Evolutionary conservation across 2,329 filamentous ascomycete species (phyloP).

Genomic region (Amesomyces nigricolor): DNA sequence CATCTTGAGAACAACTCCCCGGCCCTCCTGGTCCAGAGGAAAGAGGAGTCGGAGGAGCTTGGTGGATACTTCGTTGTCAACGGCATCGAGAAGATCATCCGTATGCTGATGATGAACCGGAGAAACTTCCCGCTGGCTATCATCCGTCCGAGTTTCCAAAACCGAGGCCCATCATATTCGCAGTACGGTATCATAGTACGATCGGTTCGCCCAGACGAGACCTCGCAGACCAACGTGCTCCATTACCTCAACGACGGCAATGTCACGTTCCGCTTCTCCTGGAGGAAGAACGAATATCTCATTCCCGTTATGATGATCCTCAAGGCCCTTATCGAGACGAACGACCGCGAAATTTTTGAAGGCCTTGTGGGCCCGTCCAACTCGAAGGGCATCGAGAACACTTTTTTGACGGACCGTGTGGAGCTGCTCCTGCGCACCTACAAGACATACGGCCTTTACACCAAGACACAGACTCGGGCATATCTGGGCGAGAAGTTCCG

Average conservation of each 20-base stretch:
- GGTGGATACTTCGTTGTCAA: conserved; percentile 98
- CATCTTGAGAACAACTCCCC: conserved; percentile 84
- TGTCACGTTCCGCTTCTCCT: conserved; percentile 94
- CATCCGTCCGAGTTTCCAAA: conserved; percentile 80
- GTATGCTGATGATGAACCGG: conserved; percentile 82
- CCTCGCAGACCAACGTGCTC: conserved; percentile 92
- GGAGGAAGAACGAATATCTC: conserved; percentile 96
- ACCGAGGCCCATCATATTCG: conserved; percentile 81
- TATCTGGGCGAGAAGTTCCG: conserved; percentile 90
- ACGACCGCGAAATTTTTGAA: conserved; percentile 93
- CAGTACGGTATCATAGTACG: conserved; percentile 86
- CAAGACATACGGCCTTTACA: conserved; percentile 83
- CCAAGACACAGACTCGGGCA: conserved; percentile 71
- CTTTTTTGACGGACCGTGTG: conserved; percentile 90
- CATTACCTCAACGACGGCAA: conserved; percentile 96
- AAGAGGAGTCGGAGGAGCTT: conserved; percentile 93
- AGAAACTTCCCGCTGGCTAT: conserved; percentile 96
- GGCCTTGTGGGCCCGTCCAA: conserved; percentile 74
- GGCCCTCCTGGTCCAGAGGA: conserved; percentile 71
- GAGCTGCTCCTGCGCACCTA: conserved; percentile 89
- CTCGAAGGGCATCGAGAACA: conserved; percentile 75
- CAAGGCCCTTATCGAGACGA: conserved; percentile 92
- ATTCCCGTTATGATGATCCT: conserved; percentile 94
- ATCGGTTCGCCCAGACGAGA: conserved; percentile 93
- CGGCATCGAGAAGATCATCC: conserved; percentile 93